Evolutionary conservation across 306 rosid species (phyloP).

Genomic region (Vigna nakashimae): DNA sequence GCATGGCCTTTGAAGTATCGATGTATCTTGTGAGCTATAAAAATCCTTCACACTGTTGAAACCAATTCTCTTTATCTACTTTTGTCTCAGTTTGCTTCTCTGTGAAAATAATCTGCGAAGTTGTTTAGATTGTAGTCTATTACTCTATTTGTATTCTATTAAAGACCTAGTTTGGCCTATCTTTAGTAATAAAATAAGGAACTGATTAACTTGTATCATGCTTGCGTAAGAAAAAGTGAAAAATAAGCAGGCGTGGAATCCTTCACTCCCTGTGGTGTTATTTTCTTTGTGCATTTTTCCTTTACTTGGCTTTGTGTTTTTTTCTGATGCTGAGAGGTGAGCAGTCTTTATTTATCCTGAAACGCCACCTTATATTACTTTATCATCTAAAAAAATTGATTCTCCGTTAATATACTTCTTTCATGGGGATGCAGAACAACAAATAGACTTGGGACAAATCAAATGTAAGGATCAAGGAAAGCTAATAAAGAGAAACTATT

Average conservation of each 20-base stretch:
- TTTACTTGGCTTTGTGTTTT: neutral
- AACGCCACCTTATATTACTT: conserved; percentile 2
- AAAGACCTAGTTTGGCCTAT: neutral
- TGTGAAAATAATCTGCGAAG: neutral
- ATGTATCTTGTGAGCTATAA: conserved; percentile 7
- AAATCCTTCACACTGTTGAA: neutral
- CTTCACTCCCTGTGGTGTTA: neutral
- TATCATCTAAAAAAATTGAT: conserved; percentile 17
- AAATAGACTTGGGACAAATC: neutral
- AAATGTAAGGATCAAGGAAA: conserved; percentile 4
- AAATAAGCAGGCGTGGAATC: neutral
- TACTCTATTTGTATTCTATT: neutral
- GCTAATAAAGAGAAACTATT: conserved; percentile 8
- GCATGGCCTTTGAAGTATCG: neutral
- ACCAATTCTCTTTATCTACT: neutral
- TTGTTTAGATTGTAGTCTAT: conserved; percentile 4
- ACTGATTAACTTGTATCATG: neutral
- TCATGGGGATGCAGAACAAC: conserved; percentile 13
- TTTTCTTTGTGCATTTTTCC: neutral
- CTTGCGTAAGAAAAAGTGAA: conserved; percentile 11
- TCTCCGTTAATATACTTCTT: neutral
- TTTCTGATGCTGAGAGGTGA: neutral
- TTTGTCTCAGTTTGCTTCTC: neutral
- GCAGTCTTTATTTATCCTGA: neutral
- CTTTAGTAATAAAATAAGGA: conserved; percentile 11